Conservation (phyloP, 106 monocot genomes). For the Hemerocallis citrina region DNA sequence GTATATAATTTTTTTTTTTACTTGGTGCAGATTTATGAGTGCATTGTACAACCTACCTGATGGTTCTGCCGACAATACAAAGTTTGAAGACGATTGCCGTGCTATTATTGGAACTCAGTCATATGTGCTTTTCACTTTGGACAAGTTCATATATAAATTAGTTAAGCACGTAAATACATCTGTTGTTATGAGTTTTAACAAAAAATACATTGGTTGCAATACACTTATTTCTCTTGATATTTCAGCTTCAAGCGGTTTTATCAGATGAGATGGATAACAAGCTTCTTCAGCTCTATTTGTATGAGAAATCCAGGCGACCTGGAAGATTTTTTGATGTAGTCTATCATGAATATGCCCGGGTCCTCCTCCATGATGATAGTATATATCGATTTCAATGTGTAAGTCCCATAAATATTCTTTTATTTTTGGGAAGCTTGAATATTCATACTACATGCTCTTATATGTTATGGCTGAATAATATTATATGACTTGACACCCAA, state of each 20-base stretch:
- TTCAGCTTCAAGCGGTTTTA: conserved; percentile 77
- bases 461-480: not conserved
- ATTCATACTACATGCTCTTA: too few relatives aligned
- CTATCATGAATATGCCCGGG: conserved; percentile 90
- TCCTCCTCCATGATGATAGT: conserved; percentile 73
- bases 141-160: conserved; percentile 90
- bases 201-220: not conserved
- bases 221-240: conserved; percentile 7
- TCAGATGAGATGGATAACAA: conserved; percentile 81
- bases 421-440: not conserved
- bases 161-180: conserved; percentile 65
- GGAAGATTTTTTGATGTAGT: conserved; percentile 58
- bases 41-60: conserved; percentile 67
- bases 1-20: not conserved
- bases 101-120: conserved; percentile 80
- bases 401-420: conserved; percentile 21
- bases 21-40: conserved; percentile 56
- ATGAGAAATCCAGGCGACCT: conserved; percentile 61
- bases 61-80: conserved; percentile 82
- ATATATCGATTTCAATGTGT: conserved; percentile 87
- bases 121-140: conserved; percentile 89
- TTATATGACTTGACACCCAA: not conserved
- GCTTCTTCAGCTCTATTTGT: conserved; percentile 77
- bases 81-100: conserved; percentile 95
- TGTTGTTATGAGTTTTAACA: not conserved